Evolutionary conservation across 257 asterid species (phyloP).

Genomic region (Ajuga chamaepitys): DNA sequence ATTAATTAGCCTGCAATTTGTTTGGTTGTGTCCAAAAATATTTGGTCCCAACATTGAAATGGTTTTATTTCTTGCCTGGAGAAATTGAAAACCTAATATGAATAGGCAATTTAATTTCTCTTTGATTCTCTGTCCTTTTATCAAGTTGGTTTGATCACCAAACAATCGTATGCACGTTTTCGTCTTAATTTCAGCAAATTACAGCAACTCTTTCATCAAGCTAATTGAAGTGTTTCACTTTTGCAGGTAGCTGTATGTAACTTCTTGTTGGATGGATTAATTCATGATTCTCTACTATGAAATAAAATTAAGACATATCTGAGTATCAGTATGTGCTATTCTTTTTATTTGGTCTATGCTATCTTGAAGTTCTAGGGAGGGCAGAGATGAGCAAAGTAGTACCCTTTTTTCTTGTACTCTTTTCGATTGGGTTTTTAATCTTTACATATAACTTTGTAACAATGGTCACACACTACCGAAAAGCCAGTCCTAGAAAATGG

Average conservation of each 20-base stretch:
- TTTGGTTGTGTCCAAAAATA: background rate
- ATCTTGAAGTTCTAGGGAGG: slow-evolving; percentile 5
- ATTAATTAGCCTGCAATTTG: background rate
- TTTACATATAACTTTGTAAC: slow-evolving; percentile 33
- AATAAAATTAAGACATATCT: background rate
- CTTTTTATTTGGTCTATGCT: background rate
- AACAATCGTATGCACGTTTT: no score
- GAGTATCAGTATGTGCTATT: background rate
- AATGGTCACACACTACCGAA: slow-evolving; percentile 11
- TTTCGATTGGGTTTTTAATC: slow-evolving; percentile 28
- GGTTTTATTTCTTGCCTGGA: background rate
- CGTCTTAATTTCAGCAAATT: background rate
- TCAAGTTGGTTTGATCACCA: background rate
- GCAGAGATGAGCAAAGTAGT: slow-evolving; percentile 29
- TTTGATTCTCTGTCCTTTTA: background rate
- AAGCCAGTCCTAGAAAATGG: slow-evolving; percentile 3
- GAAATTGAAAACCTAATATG: background rate
- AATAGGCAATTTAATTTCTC: background rate
- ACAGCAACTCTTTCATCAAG: background rate
- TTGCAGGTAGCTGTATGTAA: slow-evolving; percentile 10
- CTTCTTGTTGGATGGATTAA: background rate
- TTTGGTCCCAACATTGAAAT: background rate
- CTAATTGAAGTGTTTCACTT: background rate
- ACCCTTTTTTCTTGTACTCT: slow-evolving; percentile 21
- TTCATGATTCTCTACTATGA: no score